These are phyloP conservation scores for Blastomyces gilchristii DNA, from an alignment of 2,329 filamentous ascomycete genomes.

Conservation along the genomic window DNA sequence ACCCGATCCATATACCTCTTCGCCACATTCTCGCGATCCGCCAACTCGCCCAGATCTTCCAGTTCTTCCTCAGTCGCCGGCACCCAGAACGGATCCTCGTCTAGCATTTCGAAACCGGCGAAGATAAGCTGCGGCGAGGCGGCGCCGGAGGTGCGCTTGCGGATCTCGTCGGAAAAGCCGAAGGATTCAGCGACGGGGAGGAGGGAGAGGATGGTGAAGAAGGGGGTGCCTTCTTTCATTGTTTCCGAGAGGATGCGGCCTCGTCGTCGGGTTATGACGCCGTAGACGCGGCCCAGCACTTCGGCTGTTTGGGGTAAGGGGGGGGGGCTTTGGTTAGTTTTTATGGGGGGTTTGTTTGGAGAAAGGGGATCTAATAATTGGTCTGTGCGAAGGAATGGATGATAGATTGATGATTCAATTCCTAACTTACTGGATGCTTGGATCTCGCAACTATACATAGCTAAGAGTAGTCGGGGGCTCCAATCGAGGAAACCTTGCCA, in stretches of 20 bases:
- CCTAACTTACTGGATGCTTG: conserved; percentile 67
- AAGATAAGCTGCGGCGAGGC: conserved; percentile 91
- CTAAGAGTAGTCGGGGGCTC: conserved; percentile 87
- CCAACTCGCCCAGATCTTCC: conserved; percentile 88
- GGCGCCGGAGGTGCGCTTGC: conserved; percentile 81
- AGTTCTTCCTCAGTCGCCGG: conserved; percentile 93
- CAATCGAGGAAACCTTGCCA: conserved; percentile 84
- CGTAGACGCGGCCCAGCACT: conserved; percentile 89
- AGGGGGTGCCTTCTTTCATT: conserved; percentile 90
- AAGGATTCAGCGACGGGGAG: conserved; percentile 92
- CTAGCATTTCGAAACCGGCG: conserved; percentile 80
- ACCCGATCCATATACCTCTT: conserved; percentile 93
- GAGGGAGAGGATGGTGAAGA: conserved; percentile 83
- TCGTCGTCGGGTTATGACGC: conserved; percentile 87
- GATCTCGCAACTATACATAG: conserved; percentile 97
- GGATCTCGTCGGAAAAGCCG: conserved; percentile 91
- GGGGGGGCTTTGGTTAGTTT: conserved; percentile 17
- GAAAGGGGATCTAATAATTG: not conserved
- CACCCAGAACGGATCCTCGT: conserved; percentile 97
- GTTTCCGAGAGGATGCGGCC: conserved; percentile 82
- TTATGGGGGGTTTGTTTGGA: conserved; percentile 5
- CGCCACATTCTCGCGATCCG: conserved; percentile 89
- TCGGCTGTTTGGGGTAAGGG: conserved; percentile 49
- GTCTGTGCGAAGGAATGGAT: not conserved
- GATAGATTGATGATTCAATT: not conserved